Conservation (phyloP, 208 protist genomes). For the Trichomonas vaginalis region DNA sequence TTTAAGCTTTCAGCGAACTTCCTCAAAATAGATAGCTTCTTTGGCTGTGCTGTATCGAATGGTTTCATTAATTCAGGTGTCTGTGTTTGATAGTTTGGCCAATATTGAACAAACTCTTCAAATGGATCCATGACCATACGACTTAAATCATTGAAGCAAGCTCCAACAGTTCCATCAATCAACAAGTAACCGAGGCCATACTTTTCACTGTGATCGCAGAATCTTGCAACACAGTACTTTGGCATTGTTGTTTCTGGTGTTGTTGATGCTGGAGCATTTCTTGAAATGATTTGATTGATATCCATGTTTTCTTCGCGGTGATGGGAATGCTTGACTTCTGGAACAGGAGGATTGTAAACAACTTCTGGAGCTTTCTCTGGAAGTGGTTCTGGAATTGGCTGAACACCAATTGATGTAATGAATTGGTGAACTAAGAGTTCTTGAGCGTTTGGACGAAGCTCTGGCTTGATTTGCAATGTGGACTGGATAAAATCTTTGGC, state of each 20-base stretch:
- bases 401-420: constrained; percentile 39
- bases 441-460: constrained; percentile 56
- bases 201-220: constrained; percentile 58
- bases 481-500: constrained; percentile 62
- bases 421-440: constrained; percentile 65
- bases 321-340: too few relatives aligned
- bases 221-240: not conserved
- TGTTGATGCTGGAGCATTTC: not conserved
- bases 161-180: constrained; percentile 67
- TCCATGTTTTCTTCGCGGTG: not conserved
- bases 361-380: not conserved
- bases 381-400: not conserved
- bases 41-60: not conserved
- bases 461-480: constrained; percentile 56
- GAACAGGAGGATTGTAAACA: not conserved
- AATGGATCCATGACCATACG: constrained; percentile 69
- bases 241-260: not conserved
- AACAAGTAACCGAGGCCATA: constrained; percentile 88
- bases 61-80: not conserved
- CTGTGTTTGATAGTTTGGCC: not conserved
- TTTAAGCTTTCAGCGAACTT: not conserved
- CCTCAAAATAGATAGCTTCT: not conserved
- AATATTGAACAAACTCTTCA: constrained; percentile 17
- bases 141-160: constrained; percentile 85
- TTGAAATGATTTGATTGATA: not conserved